Evolutionary conservation across 495 filamentous ascomycete genomes (phyloP), one percentile per base, ranked within the genome.

Genomic region (Rostrohypoxylon terebratum): DNA sequence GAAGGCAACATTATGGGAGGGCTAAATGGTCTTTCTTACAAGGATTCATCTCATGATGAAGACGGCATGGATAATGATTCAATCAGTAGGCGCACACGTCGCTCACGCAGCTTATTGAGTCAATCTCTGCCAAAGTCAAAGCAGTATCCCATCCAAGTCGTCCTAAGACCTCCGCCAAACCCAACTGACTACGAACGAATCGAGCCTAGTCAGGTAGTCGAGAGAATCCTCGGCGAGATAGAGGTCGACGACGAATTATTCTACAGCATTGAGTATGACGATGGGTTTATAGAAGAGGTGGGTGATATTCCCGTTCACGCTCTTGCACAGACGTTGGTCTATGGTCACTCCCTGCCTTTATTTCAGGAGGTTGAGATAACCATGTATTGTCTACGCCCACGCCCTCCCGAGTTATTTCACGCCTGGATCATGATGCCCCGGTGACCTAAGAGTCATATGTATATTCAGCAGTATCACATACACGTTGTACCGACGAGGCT

Each of bases 191-290:
- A 77, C 40, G 36, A 74, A 33, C 44, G 42, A 21, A 68, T 77
- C 38, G 18, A 62, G 5, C 58, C 70, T 9, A 75, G 67, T 50
- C 57, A 50, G 64, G 40, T 28, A 31, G 65, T 73, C 16, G 21
- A 57, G 28, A 60, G 55, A 11, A 21, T 75, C 3, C n/a, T 77
- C 1, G 65, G 75, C 3, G 63, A 75, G 33, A 28, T 63, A 21
- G 69, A 69, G 14, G 34, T 31, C 2, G 69, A 59, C 6, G 75
- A 45, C 11, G 67, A 73, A n/a, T 9, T 58, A 16, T 54, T 55
- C 8, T 76, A 70, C 45, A 63, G n/a, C 16, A 51, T 76, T n/a
- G 81, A 83, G 44, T 81, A 77, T 28, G 54, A 71, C 54, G 76
- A 79, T 44, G 71, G 74, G 10, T 63, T 60, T 25, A 69, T 76